Evolutionary conservation across 1,284 basidiomycete species (phyloP).

Genomic region (Apiotrichum gracile): DNA sequence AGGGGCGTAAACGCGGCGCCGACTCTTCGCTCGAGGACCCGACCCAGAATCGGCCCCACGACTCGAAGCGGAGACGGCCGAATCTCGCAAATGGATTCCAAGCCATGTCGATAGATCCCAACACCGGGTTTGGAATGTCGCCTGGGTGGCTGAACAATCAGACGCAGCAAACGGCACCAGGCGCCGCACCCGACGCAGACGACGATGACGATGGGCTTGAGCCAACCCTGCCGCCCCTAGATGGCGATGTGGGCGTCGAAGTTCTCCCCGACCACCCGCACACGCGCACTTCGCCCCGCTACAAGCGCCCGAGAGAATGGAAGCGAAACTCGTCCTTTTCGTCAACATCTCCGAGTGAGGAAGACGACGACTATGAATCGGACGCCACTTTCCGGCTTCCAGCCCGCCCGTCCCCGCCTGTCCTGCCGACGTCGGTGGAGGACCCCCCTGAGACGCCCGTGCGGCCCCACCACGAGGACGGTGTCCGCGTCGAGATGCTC

Average conservation of each 20-base stretch:
- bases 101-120: slow-evolving; percentile 21
- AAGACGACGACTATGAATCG: slow-evolving; percentile 22
- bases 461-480: not conserved
- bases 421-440: slow-evolving; percentile 26
- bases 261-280: slow-evolving; percentile 17
- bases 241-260: slow-evolving; percentile 22
- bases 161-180: not conserved
- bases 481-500: slow-evolving; percentile 7
- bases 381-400: slow-evolving; percentile 25
- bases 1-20: slow-evolving; percentile 8
- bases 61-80: slow-evolving; percentile 30
- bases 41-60: not conserved
- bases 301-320: slow-evolving; percentile 1
- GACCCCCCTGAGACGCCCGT: slow-evolving; percentile 13
- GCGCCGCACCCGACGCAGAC: slow-evolving; percentile 4
- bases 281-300: slow-evolving; percentile 3
- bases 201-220: slow-evolving; percentile 10
- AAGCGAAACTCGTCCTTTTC: slow-evolving; percentile 17
- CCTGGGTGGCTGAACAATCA: too few relatives aligned
- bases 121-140: not conserved
- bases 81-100: slow-evolving; percentile 39
- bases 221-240: slow-evolving; percentile 4
- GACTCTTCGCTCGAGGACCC: not conserved
- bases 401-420: slow-evolving; percentile 11
- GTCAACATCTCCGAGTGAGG: slow-evolving; percentile 21